Evolutionary conservation across 2,329 filamentous ascomycete genomes (phyloP).

Genomic region (Trichoderma sp.): DNA sequence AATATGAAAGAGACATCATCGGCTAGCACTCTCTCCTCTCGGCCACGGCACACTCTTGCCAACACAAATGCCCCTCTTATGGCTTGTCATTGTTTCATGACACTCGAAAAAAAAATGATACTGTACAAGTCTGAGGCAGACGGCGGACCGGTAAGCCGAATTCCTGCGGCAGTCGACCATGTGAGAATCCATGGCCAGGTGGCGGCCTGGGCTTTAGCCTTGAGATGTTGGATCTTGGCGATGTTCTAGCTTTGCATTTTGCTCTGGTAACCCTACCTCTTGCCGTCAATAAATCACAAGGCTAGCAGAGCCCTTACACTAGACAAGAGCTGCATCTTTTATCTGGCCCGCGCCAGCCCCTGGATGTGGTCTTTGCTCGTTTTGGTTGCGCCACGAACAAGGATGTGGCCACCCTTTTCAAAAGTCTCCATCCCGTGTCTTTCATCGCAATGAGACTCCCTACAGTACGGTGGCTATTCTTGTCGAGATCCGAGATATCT

Average conservation of each 20-base stretch:
- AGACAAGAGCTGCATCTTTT: conserved; percentile 4
- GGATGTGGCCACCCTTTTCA: conserved; percentile 5
- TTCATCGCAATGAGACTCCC: conserved; percentile 2
- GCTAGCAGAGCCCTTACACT: conserved; percentile 4
- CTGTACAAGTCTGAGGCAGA: background rate
- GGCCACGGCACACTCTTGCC: background rate
- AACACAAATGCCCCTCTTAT: background rate
- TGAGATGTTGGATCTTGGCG: background rate
- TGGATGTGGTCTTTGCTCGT: conserved; percentile 12
- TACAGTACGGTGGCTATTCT: background rate
- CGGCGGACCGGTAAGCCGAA: background rate
- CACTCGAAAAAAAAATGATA: background rate
- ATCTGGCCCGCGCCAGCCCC: conserved; percentile 13
- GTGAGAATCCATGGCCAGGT: background rate
- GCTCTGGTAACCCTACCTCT: background rate
- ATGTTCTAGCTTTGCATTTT: background rate
- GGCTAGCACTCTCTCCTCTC: background rate
- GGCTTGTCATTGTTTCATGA: background rate
- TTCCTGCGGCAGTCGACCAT: background rate
- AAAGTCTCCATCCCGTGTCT: background rate
- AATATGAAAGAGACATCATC: background rate
- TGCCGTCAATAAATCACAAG: conserved; percentile 7
- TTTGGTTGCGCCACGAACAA: conserved; percentile 8
- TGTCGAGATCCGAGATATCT: background rate
- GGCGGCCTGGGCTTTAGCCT: conserved; percentile 6